Evolutionary conservation across 805 yeast genomes (phyloP).

Genomic region (Yarrowia sp.): DNA sequence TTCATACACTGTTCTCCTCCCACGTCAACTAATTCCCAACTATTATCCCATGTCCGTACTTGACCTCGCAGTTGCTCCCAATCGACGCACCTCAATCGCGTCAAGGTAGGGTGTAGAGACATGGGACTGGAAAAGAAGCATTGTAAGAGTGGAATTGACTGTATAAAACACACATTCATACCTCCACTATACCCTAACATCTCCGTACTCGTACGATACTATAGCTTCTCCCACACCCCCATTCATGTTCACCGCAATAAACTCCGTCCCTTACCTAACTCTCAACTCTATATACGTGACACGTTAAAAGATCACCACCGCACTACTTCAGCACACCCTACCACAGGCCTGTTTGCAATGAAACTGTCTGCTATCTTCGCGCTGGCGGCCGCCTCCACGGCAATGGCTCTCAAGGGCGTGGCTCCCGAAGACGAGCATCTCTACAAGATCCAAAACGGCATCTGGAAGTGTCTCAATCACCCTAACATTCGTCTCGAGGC

Average conservation of each 20-base stretch:
- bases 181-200: no score
- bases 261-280: constrained; percentile 30
- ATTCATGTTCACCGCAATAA: background rate
- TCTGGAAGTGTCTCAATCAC: constrained; percentile 74
- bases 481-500: constrained; percentile 68
- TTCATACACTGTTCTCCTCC: no score
- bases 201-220: no score
- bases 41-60: background rate
- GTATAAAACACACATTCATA: no score
- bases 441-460: constrained; percentile 58
- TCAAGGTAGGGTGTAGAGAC: background rate
- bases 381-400: constrained; percentile 7
- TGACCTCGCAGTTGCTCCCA: background rate
- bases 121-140: no score
- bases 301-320: constrained; percentile 26
- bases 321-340: constrained; percentile 2
- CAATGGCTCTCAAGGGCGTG: constrained; percentile 36
- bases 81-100: background rate
- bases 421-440: constrained; percentile 41
- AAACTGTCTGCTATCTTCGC: constrained; percentile 11
- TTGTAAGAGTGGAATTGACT: no score
- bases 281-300: constrained; percentile 32
- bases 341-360: background rate
- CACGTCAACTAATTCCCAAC: background rate
- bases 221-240: no score